These are phyloP conservation scores for Pulchroboletus neoregius DNA, from an alignment of 1,284 basidiomycete genomes.

Conservation along the genomic window DNA sequence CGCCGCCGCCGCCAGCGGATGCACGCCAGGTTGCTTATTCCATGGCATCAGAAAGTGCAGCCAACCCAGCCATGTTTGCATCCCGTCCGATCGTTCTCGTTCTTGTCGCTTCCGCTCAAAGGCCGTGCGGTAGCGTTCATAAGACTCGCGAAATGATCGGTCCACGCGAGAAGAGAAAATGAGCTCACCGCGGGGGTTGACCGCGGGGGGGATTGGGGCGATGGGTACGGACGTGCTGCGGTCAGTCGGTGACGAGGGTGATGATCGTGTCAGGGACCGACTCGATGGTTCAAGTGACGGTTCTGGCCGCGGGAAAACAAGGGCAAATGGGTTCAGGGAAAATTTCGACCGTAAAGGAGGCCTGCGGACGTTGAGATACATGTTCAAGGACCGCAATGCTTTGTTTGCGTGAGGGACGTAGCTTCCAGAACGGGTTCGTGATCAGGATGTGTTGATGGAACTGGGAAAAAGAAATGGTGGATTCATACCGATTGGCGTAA, in stretches of 20 bases:
- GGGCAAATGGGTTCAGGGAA: constrained; percentile 59
- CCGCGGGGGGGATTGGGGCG: constrained; percentile 81
- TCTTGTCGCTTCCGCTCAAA: constrained; percentile 83
- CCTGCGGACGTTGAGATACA: constrained; percentile 92
- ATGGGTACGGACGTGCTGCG: constrained; percentile 46
- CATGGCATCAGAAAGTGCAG: constrained; percentile 40
- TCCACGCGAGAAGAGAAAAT: constrained; percentile 92
- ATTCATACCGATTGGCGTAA: constrained; percentile 88
- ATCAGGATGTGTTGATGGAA: constrained; percentile 16
- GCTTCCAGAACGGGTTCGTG: constrained; percentile 41
- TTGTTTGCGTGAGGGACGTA: constrained; percentile 97
- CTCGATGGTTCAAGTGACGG: constrained; percentile 12
- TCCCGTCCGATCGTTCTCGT: constrained; percentile 45
- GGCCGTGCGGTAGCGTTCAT: constrained; percentile 88
- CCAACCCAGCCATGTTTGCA: constrained; percentile 44
- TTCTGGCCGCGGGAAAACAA: constrained; percentile 57
- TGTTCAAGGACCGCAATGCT: constrained; percentile 88
- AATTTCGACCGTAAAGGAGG: constrained; percentile 61
- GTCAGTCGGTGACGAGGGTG: constrained; percentile 31
- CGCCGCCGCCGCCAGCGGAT: constrained; percentile 3
- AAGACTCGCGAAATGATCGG: constrained; percentile 80
- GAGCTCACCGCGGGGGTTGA: constrained; percentile 91
- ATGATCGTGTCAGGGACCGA: constrained; percentile 26
- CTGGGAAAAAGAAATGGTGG: constrained; percentile 7
- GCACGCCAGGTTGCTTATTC: constrained; percentile 25